Base-by-base conservation (phyloP, 1,139 yeast genomes). In the Kodamaea fungicola region DNA sequence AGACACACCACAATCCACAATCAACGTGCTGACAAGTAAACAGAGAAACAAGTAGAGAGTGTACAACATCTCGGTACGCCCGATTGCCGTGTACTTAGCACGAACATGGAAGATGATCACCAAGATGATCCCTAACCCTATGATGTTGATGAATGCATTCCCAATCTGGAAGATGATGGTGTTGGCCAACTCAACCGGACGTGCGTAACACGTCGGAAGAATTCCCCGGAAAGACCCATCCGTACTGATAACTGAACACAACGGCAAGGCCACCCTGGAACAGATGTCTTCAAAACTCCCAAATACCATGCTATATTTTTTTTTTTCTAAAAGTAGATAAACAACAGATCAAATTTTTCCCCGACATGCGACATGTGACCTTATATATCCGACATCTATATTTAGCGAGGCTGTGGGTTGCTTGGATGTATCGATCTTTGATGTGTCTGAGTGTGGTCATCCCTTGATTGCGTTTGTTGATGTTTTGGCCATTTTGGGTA, bases 111-210 rank as follows among this genome's bases (percentile, higher is more conserved):
- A 84, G n/a, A 89, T 71, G 42, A 90, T 85, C 48, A 88, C 72
- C 37, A 82, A 66, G 30, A 84, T 50, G 30, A 88, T 75, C 4
- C 74, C 59, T 28, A 92, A 64, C 1, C 89, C 80, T 2, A 83
- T 88, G 40, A 92, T 79, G 54, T 89, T 89, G 25, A 89, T 78
- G 53, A 89, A 83, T 3, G 95, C 89, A 43, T 81, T 85, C 22
- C 97, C 97, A n/a, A 88, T 72, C 54, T 88, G 89, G 61, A 88
- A 90, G 19, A 92, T 86, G 67, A 87, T 74, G 1, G 97, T 92
- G 61, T 92, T 92, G 38, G 96, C 96, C 31, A 90, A 59, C 49
- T 82, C 90, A 26, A 90, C 88, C 5, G 90, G 74, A 52, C 97
- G 71, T 1, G 97, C 83, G 49, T 87, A 90, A 61, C 97, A 92